Evolutionary conservation across 2,329 filamentous ascomycete species (phyloP), one percentile per base, ranked within the genome.

Genomic region (Pseudogymnoascus sp.): DNA sequence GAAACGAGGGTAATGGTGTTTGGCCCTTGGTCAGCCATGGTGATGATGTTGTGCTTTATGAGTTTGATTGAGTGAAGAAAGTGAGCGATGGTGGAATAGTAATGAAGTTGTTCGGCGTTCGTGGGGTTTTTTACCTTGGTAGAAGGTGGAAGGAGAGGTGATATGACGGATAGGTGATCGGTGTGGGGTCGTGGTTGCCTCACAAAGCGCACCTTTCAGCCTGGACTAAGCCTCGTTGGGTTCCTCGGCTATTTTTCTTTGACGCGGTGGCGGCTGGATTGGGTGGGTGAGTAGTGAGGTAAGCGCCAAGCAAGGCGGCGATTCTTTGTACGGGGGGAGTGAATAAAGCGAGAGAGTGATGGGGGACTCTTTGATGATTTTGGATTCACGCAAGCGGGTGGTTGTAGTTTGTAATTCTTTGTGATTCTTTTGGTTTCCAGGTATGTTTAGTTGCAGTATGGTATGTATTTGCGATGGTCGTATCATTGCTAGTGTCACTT

Each of bases 1-100:
- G 77, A 80, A 68, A 77, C 72, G 17, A 83, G 75, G 59, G 73
- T 80, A 65, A 83, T 77, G 19, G 62, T 68, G 29, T 50, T 61
- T 11, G 44, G n/a, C 17, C 62, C 63, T 23, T 63, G 46, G 10
- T 37, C 56, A 40, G 53, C 62, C 64, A 64, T 65, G 7, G 31
- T 10, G 56, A 35, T 4, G 35, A 13, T 0, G 31, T 21, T 37
- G 56, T 60, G 4, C 31, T 21, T 60, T 60, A 11, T n/a, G 10
- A n/a, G 19, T 13, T 19, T 19, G 15, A 9, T 56, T 56, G 46
- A 59, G 50, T 59, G n/a, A n/a, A n/a, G 5, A 7, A 7, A 15
- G 29, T 37, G 56, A 33, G 35, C 15, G 44, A 29, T 29, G 23
- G 7, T 50, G 9, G 9, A n/a, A 29, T 15, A n/a, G 44, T 50